phyloP scores from a whole-genome alignment of 768 basidiomycete genomes.

The Daedaleopsis sinensis region DNA sequence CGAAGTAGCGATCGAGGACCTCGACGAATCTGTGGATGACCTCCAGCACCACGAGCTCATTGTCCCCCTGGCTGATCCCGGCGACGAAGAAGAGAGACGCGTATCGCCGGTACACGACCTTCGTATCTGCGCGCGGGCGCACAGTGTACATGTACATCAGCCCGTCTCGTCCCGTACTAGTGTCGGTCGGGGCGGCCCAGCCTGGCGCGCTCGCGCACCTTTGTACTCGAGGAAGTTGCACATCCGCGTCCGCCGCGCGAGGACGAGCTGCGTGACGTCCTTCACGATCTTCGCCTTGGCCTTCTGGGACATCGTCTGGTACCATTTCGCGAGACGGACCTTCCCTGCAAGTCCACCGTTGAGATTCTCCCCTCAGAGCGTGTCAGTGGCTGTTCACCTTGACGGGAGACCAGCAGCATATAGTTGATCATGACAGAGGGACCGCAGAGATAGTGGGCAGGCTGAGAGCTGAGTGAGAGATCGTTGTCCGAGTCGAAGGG shows the following conservation, averaged over 20 bases:
- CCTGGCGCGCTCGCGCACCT: constrained; percentile 49
- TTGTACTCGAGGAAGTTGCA: constrained; percentile 98
- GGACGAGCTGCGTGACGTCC: constrained; percentile 92
- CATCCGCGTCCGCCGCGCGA: constrained; percentile 86
- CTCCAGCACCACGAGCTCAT: constrained; percentile 90
- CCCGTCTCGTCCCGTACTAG: not conserved
- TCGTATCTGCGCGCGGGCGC: constrained; percentile 53
- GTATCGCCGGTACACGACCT: constrained; percentile 94
- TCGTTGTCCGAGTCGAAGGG: not conserved
- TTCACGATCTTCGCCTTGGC: constrained; percentile 90
- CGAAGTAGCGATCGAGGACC: constrained; percentile 82
- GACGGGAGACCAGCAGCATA: constrained; percentile 90
- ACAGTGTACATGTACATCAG: not conserved
- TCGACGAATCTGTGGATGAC: constrained; percentile 95
- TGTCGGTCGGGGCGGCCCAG: no score
- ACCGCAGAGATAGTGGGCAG: not conserved
- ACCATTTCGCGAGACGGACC: constrained; percentile 96
- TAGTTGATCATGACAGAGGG: constrained; percentile 78
- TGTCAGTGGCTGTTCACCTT: constrained; percentile 54
- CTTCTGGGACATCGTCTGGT: constrained; percentile 79
- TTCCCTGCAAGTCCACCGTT: constrained; percentile 59
- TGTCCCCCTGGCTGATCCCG: constrained; percentile 81
- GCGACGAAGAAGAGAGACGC: constrained; percentile 95
- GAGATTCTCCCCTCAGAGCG: not conserved
- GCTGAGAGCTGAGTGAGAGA: not conserved